Evolutionary conservation across 345 rosid species (phyloP), one percentile per base, ranked within the genome.

Genomic region (Iberis pinnata): DNA sequence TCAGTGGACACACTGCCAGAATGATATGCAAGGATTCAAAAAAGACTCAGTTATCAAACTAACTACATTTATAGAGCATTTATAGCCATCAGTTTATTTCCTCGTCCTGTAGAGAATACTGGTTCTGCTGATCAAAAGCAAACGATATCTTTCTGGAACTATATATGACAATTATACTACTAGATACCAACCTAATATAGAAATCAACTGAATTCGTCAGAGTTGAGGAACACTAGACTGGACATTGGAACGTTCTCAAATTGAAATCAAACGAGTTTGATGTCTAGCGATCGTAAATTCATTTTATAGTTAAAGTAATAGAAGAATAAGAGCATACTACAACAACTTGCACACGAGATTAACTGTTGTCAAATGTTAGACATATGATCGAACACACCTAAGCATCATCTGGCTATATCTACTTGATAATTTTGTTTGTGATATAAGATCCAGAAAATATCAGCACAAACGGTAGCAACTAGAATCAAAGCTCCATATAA

Each of bases 1-100:
- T 85, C 95, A 41, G 82, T 61, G 49, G 83, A 76, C 32, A 88
- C 92, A 44, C 95, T 85, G 73, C 31, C 51, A 74, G 25, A 43
- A 63, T 46, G 13, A 53, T 8, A 14, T 17, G 22, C 48, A 68
- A 29, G 3, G 43, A 29, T 50, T 16, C 33, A 35, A 57, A 12
- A 18, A 49, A 49, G 15, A 49, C 16, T 29, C 49, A 65, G 35
- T 39, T 9, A 48, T 17, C 43, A 56, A 56, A 49, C 18, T 3
- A 36, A 39, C 7, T 8, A 52, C 38, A 22, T 12, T n/a, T 16
- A n/a, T n/a, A 51, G 37, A 32, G n/a, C 32, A 27, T 27, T 27
- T 24, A 61, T n/a, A 22, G 22, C n/a, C n/a, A n/a, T n/a, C n/a
- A 36, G 50, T 41, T 41, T 14, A 12, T 15, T 5, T 38, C 42